phyloP scores from a whole-genome alignment of 2,329 filamentous ascomycete species.

The Cercospora brassicicola region DNA sequence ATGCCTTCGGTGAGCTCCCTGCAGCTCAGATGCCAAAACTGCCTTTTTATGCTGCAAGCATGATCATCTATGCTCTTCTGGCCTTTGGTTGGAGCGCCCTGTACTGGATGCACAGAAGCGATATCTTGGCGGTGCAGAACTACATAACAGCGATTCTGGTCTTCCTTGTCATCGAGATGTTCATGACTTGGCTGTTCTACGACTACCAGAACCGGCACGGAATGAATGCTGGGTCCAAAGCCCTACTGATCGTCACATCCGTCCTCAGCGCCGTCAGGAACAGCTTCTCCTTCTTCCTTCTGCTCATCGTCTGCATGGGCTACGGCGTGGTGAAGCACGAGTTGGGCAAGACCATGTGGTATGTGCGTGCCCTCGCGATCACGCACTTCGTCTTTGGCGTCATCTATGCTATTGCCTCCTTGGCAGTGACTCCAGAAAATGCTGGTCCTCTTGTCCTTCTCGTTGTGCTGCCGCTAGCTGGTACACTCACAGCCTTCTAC shows the following conservation, averaged over 20 bases:
- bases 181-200: conserved; percentile 99
- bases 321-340: conserved; percentile 96
- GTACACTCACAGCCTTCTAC: conserved; percentile 92
- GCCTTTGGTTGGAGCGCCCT: conserved; percentile 88
- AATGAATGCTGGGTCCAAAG: conserved; percentile 77
- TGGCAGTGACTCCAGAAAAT: conserved; percentile 84
- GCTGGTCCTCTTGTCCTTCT: conserved; percentile 88
- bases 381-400: conserved; percentile 94
- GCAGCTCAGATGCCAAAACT: conserved; percentile 95
- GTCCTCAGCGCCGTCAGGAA: conserved; percentile 91
- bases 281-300: conserved; percentile 96
- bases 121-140: conserved; percentile 96
- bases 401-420: conserved; percentile 85
- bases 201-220: conserved; percentile 93
- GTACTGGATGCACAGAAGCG: conserved; percentile 89
- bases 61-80: conserved; percentile 88
- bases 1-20: conserved; percentile 92
- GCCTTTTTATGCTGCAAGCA: conserved; percentile 93
- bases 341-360: conserved; percentile 89
- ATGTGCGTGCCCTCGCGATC: conserved; percentile 84
- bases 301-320: conserved; percentile 98
- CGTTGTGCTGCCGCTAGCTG: conserved; percentile 87
- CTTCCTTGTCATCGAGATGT: conserved; percentile 91
- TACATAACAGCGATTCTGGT: conserved; percentile 97
- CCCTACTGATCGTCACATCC: conserved; percentile 85